phyloP scores from a whole-genome alignment of 2,329 filamentous ascomycete genomes.

The Aspergillus pseudoglaucus region DNA sequence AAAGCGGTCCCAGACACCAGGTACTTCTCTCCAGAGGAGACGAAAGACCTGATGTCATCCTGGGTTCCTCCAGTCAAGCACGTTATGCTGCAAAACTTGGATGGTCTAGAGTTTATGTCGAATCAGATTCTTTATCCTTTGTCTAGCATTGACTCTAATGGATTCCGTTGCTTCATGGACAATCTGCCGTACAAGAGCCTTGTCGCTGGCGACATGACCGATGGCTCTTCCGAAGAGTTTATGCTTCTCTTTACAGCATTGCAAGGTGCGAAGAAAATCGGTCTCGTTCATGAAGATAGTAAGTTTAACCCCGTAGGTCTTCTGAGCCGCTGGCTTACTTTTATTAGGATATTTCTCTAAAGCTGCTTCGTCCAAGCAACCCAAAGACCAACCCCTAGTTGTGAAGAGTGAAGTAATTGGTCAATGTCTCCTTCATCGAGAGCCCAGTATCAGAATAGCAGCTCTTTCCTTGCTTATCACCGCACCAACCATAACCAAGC shows the following conservation, averaged over 20 bases:
- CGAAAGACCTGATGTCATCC: constrained; percentile 15
- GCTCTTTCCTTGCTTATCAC: constrained; percentile 73
- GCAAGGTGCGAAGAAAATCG: constrained; percentile 64
- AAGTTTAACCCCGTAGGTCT: constrained; percentile 14
- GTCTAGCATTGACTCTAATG: constrained; percentile 26
- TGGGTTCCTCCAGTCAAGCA: constrained; percentile 34
- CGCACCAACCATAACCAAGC: constrained; percentile 66
- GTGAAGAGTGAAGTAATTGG: constrained; percentile 31
- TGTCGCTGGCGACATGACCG: constrained; percentile 40
- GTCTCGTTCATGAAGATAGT: constrained; percentile 63
- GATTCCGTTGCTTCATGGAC: constrained; percentile 47
- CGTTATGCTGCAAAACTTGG: constrained; percentile 30
- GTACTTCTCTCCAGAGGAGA: constrained; percentile 1
- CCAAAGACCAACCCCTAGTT: constrained; percentile 17
- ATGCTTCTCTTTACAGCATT: constrained; percentile 61
- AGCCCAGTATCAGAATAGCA: constrained; percentile 65
- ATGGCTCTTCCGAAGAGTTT: constrained; percentile 48
- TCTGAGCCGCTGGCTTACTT: constrained; percentile 8
- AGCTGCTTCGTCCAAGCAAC: constrained; percentile 5
- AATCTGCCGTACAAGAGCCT: constrained; percentile 49
- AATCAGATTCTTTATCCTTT: constrained; percentile 31
- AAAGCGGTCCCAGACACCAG: constrained; percentile 7
- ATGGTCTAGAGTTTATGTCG: constrained; percentile 29
- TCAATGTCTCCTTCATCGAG: constrained; percentile 41
- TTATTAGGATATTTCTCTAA: constrained; percentile 23